phyloP scores from a whole-genome alignment of 176 grass and related monocot genomes.

The Panicum miliaceum region DNA sequence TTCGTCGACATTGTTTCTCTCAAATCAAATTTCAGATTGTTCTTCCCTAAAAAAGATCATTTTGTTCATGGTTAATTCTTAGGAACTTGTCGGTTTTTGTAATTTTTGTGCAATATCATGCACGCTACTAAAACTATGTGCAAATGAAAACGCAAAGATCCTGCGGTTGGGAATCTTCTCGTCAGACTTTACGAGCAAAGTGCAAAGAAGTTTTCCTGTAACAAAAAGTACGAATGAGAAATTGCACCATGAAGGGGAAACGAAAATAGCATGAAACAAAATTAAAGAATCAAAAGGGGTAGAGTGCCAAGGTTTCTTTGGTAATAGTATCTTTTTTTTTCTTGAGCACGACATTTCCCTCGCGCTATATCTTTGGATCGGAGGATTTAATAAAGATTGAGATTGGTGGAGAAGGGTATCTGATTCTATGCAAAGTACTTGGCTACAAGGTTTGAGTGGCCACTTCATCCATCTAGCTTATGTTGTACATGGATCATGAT shows the following conservation, averaged over 20 bases:
- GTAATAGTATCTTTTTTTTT: not conserved
- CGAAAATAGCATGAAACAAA: not conserved
- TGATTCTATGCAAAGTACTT: constrained; percentile 10
- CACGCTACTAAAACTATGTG: not conserved
- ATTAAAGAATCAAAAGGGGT: not conserved
- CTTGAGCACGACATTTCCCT: not conserved
- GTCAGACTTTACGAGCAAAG: not conserved
- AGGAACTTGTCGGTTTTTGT: not conserved
- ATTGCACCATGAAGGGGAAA: not conserved
- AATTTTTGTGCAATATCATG: not conserved
- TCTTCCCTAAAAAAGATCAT: not conserved
- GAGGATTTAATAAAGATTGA: not conserved
- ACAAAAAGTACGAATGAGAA: not conserved
- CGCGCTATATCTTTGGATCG: not conserved
- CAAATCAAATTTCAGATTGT: constrained; percentile 5
- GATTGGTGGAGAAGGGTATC: constrained; percentile 12
- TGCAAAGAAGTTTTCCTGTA: not conserved
- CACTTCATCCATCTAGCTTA: not conserved
- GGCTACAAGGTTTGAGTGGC: not conserved
- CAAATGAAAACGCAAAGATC: not conserved
- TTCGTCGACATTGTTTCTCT: not conserved
- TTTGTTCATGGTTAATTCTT: not conserved
- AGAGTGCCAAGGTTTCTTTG: not conserved
- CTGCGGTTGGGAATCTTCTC: not conserved
- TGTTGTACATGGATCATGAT: not conserved